Evolutionary conservation across 169 alveolate genomes (phyloP).

Genomic region (Miamiensis avidus): DNA sequence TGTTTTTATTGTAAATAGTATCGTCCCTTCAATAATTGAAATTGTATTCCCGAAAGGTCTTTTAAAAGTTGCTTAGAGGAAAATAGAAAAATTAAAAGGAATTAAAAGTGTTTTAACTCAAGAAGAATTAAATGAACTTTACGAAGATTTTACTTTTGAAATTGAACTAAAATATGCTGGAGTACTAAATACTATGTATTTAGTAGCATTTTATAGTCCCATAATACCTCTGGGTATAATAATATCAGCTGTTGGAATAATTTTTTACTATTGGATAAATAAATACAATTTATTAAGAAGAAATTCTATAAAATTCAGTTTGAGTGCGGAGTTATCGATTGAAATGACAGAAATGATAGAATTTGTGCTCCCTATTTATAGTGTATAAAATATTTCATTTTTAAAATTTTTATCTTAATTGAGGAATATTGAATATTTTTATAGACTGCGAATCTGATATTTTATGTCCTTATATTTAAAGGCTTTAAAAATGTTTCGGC

Average conservation of each 20-base stretch:
- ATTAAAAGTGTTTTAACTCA: constrained; percentile 28
- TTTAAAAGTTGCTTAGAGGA: neutral
- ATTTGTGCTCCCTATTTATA: constrained; percentile 36
- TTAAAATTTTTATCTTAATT: no score
- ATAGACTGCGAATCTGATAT: constrained; percentile 9
- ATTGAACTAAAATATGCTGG: constrained; percentile 28
- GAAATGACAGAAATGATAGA: constrained; percentile 49
- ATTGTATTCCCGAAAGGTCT: neutral
- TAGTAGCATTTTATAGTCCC: constrained; percentile 41
- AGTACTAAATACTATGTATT: constrained; percentile 36
- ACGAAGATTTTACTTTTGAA: constrained; percentile 28
- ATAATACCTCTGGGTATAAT: constrained; percentile 36
- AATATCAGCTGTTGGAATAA: constrained; percentile 18
- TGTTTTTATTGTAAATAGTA: constrained; percentile 8
- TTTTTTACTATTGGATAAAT: constrained; percentile 41
- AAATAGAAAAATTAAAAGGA: constrained; percentile 11
- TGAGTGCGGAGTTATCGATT: constrained; percentile 35
- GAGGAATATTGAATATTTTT: neutral
- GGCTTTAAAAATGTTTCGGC: constrained; percentile 19
- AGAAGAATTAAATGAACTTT: constrained; percentile 40
- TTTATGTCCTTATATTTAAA: constrained; percentile 9
- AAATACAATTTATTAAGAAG: constrained; percentile 34
- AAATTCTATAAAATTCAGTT: constrained; percentile 35
- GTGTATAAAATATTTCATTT: constrained; percentile 9
- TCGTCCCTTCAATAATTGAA: neutral